Conservation (phyloP, 2,329 filamentous ascomycete genomes). For the Teratosphaeria gauchensis region DNA sequence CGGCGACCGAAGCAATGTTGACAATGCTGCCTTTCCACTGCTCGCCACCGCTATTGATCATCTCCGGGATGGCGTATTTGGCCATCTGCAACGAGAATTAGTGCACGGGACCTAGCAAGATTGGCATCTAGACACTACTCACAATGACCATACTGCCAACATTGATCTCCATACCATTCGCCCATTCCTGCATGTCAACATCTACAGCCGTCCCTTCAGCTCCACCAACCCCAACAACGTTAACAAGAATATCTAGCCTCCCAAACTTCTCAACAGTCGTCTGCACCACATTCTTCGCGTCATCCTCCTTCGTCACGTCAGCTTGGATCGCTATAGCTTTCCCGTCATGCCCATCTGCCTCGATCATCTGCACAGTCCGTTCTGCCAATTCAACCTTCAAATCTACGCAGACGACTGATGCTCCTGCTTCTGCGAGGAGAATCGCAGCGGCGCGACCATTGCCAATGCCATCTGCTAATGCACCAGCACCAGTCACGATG, state of each 20-base stretch:
- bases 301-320: slow-evolving; percentile 46
- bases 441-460: slow-evolving; percentile 52
- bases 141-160: slow-evolving; percentile 57
- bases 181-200: slow-evolving; percentile 51
- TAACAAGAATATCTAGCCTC: slow-evolving; percentile 53
- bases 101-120: not conserved
- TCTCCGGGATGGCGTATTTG: slow-evolving; percentile 52
- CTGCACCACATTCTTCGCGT: slow-evolving; percentile 39
- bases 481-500: slow-evolving; percentile 52
- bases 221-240: slow-evolving; percentile 55
- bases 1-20: slow-evolving; percentile 55
- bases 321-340: slow-evolving; percentile 36
- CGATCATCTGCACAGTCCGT: slow-evolving; percentile 46
- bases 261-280: slow-evolving; percentile 42
- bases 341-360: slow-evolving; percentile 28
- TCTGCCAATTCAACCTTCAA: slow-evolving; percentile 40
- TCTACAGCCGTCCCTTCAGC: slow-evolving; percentile 50
- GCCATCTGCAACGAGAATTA: slow-evolving; percentile 14
- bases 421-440: slow-evolving; percentile 50
- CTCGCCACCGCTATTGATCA: slow-evolving; percentile 43
- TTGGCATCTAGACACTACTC: not conserved
- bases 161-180: slow-evolving; percentile 49
- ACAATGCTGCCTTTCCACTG: slow-evolving; percentile 44
- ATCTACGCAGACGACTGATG: slow-evolving; percentile 51
- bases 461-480: slow-evolving; percentile 47